phyloP scores from a whole-genome alignment of 2,329 filamentous ascomycete genomes.

The Fusarium domesticum region DNA sequence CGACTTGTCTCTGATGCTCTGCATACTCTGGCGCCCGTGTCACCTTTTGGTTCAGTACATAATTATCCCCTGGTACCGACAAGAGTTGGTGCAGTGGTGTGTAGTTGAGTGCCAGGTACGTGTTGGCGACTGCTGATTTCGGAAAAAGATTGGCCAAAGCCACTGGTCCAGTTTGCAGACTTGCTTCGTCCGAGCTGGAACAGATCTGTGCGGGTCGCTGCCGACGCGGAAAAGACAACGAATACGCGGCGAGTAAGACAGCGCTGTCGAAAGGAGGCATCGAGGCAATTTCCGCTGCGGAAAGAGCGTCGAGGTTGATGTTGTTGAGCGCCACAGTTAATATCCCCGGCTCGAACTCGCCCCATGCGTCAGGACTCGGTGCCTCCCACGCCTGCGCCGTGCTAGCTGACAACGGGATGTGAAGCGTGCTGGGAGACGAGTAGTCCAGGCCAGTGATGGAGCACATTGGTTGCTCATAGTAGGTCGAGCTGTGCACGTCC shows the following conservation, averaged over 20 bases:
- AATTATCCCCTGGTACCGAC: conserved; percentile 56
- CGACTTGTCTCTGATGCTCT: conserved; percentile 47
- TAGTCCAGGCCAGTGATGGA: conserved; percentile 37
- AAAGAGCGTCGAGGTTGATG: conserved; percentile 35
- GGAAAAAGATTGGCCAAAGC: conserved; percentile 43
- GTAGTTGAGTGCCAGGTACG: conserved; percentile 55
- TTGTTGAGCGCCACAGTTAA: conserved; percentile 27
- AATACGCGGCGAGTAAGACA: conserved; percentile 40
- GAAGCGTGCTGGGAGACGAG: conserved; percentile 33
- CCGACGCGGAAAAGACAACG: conserved; percentile 38
- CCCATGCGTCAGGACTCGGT: conserved; percentile 45
- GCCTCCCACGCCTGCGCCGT: conserved; percentile 51
- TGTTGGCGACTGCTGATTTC: conserved; percentile 45
- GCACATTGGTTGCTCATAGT: conserved; percentile 48
- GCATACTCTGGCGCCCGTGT: conserved; percentile 42
- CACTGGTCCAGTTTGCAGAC: conserved; percentile 24
- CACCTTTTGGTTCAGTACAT: conserved; percentile 56
- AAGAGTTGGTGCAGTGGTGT: conserved; percentile 58
- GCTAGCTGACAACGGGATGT: conserved; percentile 46
- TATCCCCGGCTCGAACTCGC: conserved; percentile 30
- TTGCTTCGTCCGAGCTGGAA: conserved; percentile 22
- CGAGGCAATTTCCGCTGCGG: conserved; percentile 34
- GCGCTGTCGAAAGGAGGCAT: conserved; percentile 40
- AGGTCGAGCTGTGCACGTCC: conserved; percentile 54
- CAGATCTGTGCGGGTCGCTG: conserved; percentile 28